These are phyloP conservation scores for Fusarium cicatricum DNA, from an alignment of 2,329 filamentous ascomycete genomes.

Conservation along the genomic window DNA sequence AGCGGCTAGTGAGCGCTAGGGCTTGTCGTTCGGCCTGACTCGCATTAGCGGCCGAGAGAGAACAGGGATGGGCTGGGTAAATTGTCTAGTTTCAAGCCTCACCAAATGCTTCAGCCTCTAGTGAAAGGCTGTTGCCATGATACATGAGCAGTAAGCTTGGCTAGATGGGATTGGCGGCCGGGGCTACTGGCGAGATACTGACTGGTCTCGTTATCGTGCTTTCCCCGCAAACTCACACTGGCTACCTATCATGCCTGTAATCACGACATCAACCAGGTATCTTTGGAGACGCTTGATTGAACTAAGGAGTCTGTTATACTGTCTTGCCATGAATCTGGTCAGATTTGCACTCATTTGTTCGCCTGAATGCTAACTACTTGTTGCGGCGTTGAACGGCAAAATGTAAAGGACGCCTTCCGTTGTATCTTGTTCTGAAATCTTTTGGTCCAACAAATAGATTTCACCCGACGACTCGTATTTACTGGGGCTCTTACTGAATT, in stretches of 20 bases:
- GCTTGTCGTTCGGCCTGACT: conserved; percentile 6
- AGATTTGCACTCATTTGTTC: neutral
- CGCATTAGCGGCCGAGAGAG: conserved; percentile 20
- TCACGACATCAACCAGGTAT: neutral
- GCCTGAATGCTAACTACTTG: too few species aligned
- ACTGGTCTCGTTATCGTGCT: neutral
- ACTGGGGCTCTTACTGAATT: too few species aligned
- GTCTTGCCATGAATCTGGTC: neutral
- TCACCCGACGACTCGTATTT: neutral
- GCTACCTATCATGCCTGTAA: neutral
- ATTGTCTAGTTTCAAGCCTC: neutral
- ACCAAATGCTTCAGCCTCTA: conserved; percentile 1
- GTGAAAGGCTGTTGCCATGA: neutral
- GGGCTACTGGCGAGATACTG: neutral
- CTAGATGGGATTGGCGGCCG: conserved; percentile 2
- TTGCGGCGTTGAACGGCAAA: too few species aligned
- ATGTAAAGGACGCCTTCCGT: too few species aligned
- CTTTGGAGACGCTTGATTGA: neutral
- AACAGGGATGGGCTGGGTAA: neutral
- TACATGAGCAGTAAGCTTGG: neutral
- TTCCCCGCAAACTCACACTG: conserved; percentile 2
- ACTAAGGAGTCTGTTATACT: conserved; percentile 1
- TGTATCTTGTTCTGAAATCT: too few species aligned
- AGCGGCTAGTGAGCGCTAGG: conserved; percentile 26
- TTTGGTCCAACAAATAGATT: neutral